Percentiles rank a stretch among this genome's conserved stretches.
These are phyloP conservation scores for Lizanozyma gosingica DNA, from an alignment of 1,139 yeast genomes.

Conservation along the genomic window DNA sequence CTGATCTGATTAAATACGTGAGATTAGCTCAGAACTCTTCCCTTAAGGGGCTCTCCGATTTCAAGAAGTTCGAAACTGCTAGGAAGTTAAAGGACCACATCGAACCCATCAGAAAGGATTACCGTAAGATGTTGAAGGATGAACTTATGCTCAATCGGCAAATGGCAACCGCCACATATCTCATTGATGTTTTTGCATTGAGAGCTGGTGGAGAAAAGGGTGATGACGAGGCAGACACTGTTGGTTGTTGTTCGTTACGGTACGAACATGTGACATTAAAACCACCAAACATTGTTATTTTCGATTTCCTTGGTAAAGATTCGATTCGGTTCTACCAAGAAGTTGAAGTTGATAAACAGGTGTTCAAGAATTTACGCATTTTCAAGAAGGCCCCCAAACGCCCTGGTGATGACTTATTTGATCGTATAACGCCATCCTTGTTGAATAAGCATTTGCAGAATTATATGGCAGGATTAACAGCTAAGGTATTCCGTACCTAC, in stretches of 20 bases:
- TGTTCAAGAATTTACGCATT: constrained; percentile 76
- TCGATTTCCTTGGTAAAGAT: constrained; percentile 94
- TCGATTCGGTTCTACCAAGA: constrained; percentile 89
- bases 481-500: constrained; percentile 95
- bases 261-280: constrained; percentile 80
- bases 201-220: constrained; percentile 99
- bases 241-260: constrained; percentile 92
- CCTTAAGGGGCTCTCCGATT: constrained; percentile 84
- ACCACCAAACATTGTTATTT: constrained; percentile 83
- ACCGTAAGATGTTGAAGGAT: constrained; percentile 60
- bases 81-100: constrained; percentile 71
- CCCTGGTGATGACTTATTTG: constrained; percentile 90
- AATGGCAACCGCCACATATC: constrained; percentile 87
- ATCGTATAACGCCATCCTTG: constrained; percentile 74
- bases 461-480: constrained; percentile 90
- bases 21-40: constrained; percentile 89
- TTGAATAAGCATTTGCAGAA: constrained; percentile 81
- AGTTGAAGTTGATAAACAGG: constrained; percentile 84
- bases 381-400: constrained; percentile 83
- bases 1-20: constrained; percentile 78
- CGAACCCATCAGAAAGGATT: constrained; percentile 66
- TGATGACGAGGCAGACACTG: constrained; percentile 97
- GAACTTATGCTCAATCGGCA: constrained; percentile 81
- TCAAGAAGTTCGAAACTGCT: constrained; percentile 88
- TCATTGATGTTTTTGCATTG: constrained; percentile 88